phyloP scores from a whole-genome alignment of 169 alveolate species.

The Besnoitia besnoiti region DNA sequence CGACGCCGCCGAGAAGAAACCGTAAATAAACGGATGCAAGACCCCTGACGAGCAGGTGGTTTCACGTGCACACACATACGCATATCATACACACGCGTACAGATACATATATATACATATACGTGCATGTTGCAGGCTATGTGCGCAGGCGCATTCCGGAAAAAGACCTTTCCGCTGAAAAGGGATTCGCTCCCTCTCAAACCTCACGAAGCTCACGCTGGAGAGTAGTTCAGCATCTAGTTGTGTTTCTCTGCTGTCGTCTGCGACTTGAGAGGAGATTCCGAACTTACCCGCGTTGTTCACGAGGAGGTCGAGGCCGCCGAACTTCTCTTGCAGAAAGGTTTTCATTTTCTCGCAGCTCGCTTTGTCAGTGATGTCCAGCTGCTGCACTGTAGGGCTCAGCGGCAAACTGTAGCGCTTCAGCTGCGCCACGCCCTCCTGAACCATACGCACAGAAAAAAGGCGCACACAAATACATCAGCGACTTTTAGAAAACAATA shows the following conservation, averaged over 20 bases:
- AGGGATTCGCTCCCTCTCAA: too few species aligned
- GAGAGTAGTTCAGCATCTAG: too few species aligned
- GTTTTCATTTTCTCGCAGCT: background rate
- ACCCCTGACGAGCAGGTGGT: too few species aligned
- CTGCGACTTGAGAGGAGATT: too few species aligned
- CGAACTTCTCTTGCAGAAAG: background rate
- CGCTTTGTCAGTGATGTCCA: slow-evolving; percentile 41
- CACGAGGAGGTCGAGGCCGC: slow-evolving; percentile 49
- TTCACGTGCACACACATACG: background rate
- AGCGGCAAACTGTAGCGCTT: background rate
- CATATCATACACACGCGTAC: background rate
- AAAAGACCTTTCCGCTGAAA: too few species aligned
- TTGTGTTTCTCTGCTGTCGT: background rate
- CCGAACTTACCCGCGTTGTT: slow-evolving; percentile 59
- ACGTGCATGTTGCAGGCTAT: too few species aligned
- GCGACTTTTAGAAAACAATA: background rate
- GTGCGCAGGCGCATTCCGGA: too few species aligned
- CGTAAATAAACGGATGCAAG: too few species aligned
- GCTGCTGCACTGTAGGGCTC: slow-evolving; percentile 14
- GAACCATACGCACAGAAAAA: background rate
- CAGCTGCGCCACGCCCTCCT: slow-evolving; percentile 36
- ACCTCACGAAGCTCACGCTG: too few species aligned
- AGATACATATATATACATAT: background rate
- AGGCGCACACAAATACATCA: background rate
- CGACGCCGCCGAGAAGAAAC: too few species aligned